Base-by-base conservation (phyloP, 805 yeast genomes). In the Candida endomychidarum region DNA sequence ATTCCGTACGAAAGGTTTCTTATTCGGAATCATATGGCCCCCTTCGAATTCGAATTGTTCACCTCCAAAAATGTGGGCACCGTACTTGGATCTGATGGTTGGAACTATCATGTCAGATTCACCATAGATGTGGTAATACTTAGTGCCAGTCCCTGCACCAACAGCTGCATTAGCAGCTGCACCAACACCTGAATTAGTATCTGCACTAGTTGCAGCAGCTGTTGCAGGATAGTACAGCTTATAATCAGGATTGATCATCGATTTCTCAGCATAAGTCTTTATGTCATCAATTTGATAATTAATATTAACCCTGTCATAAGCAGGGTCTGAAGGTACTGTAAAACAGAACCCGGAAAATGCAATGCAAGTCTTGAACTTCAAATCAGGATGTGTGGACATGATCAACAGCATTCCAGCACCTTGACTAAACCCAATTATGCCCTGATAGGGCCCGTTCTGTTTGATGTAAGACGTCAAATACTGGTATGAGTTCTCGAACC, bases 381-480 rank as follows among this genome's bases (percentile, higher is more conserved):
- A 55, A 17, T 48, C 49, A 5, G 46, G 43, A 8, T 42, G 40
- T 36, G 56, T 63, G 4, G 61, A 50, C 11, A 47, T 24, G 2
- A 58, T 50, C 3, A 63, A 52, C 3, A 69, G 48, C 65, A 68
- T 57, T 7, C 67, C 64, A 2, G 71, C 72, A 21, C 74, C 74
- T 46, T 69, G 74, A 18, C 70, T 62, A 39, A 67, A 69, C 3
- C 74, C 74, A 24, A 69, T 49, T 16, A 69, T 52, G 0, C 73
- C 74, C 34, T 65, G 64, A 46, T 61, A 68, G 0, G 74, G 74
- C 7, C 74, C 74, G 41, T 67, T 50, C 32, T 52, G 36, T 26
- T 51, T 49, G 27, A 69, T 57, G 40, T 67, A 52, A 1, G 56
- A 40, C 20, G 51, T 42, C 15, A 66, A 46, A 35, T 51, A 57